Evolutionary conservation across 768 basidiomycete species (phyloP), one percentile per base, ranked within the genome.

Genomic region (Austroboletus eburneus): DNA sequence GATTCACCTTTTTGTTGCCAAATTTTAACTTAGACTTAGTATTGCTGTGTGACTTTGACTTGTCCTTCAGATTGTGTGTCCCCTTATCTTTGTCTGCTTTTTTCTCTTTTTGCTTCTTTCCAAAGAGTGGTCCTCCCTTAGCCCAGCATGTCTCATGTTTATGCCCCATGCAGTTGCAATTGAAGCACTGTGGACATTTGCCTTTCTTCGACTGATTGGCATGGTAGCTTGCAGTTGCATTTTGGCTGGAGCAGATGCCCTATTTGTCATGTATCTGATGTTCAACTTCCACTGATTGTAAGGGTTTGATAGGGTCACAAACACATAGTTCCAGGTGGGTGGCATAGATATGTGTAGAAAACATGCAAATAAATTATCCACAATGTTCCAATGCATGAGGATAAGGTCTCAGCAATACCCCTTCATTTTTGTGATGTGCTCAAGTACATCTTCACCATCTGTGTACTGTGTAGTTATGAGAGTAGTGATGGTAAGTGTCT

Each of bases 311-410:
- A 57, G 48, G 5, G 38, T 42, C 3, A 46, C n/a, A 10, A 57
- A 57, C 2, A 48, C 34, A 6, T 53, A 52, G 33, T 57, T 58
- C 52, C 53, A 58, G 0, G 32, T 36, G 0, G 27, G 5, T 1
- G 45, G 50, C 50, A 54, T 58, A n/a, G 52, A 54, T 12, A 58
- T 51, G 8, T 37, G 13, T 8, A 58, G 37, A 33, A 58, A 56
- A 12, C 55, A 57, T 21, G 45, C 35, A 14, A 52, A 57, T 3
- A 55, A 32, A 2, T 55, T 38, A 13, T 57, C 47, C 0, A 32
- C n/a, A 13, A 57, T 49, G 45, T 55, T 46, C 1, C 32, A 29
- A 1, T 43, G 0, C 52, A 56, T 57, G 3, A 54, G 17, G 17
- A 48, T 43, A 4, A 54, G 29, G 39, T 55, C 45, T 6, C 18